These are phyloP conservation scores for Cyberlindnera americana DNA, from an alignment of 805 yeast genomes.

Conservation along the genomic window DNA sequence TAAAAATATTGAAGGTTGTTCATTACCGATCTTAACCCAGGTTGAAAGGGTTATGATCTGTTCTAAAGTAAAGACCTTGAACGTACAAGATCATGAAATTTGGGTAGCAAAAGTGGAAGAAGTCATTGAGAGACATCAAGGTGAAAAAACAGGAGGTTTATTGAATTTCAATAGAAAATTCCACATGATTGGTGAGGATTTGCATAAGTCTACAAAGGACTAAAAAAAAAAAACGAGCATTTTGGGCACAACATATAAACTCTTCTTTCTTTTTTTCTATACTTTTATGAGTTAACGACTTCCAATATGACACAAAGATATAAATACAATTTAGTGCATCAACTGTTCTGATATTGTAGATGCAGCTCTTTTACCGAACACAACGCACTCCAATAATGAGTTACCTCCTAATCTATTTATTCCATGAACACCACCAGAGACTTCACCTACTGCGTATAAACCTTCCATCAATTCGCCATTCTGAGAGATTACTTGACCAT, in stretches of 20 bases:
- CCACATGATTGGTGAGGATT: conserved; percentile 42
- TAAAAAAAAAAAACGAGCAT: too few species aligned
- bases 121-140: conserved; percentile 36
- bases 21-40: conserved; percentile 50
- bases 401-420: conserved; percentile 45
- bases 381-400: conserved; percentile 31
- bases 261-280: neutral
- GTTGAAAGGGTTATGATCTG: conserved; percentile 65
- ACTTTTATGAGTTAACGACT: neutral
- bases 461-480: conserved; percentile 35
- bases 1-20: conserved; percentile 17
- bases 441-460: conserved; percentile 62
- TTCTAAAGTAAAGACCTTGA: conserved; percentile 46
- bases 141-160: conserved; percentile 55
- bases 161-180: conserved; percentile 62
- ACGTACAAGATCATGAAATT: conserved; percentile 81
- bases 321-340: too few species aligned
- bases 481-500: conserved; percentile 39
- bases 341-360: conserved; percentile 1
- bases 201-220: conserved; percentile 13
- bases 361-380: conserved; percentile 54
- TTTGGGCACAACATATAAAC: too few species aligned
- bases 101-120: conserved; percentile 81
- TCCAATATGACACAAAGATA: too few species aligned
- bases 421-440: conserved; percentile 69